phyloP scores from a whole-genome alignment of 768 basidiomycete species.

The Tylopilus subfusipes region DNA sequence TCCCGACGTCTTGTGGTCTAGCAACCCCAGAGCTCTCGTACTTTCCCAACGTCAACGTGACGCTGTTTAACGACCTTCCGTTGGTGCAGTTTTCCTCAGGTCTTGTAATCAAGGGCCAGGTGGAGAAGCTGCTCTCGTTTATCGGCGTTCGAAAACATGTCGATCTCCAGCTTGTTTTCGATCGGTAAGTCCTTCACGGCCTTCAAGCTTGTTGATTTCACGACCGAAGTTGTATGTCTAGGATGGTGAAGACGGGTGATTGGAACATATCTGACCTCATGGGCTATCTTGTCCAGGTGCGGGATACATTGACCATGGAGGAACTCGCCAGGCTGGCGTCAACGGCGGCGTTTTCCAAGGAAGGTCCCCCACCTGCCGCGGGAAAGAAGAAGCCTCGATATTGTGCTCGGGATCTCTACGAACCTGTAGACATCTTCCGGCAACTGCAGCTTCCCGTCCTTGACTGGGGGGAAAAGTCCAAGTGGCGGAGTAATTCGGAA shows the following conservation, averaged over 20 bases:
- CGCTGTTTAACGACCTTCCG: background rate
- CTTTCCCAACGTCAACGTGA: background rate
- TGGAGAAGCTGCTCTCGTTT: constrained; percentile 67
- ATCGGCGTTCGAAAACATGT: constrained; percentile 90
- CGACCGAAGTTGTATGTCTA: background rate
- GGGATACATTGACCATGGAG: background rate
- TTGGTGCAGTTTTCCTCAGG: constrained; percentile 66
- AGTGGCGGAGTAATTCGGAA: constrained; percentile 80
- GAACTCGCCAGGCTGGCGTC: background rate
- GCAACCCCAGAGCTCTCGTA: background rate
- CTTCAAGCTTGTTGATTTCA: background rate
- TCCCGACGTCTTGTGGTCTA: background rate
- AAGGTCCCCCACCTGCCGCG: background rate
- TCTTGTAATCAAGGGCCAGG: constrained; percentile 53
- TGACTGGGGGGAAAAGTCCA: constrained; percentile 77
- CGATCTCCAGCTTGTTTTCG: constrained; percentile 69
- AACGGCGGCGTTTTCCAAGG: background rate
- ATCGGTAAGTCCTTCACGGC: constrained; percentile 47
- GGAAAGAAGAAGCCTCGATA: background rate
- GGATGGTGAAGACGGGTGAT: background rate
- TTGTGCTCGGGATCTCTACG: background rate
- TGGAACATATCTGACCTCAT: background rate
- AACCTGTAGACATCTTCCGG: background rate
- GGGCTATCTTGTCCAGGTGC: background rate
- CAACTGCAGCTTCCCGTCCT: constrained; percentile 52